These are phyloP conservation scores for Colletotrichum lini DNA, from an alignment of 2,329 filamentous ascomycete species.

Conservation along the genomic window DNA sequence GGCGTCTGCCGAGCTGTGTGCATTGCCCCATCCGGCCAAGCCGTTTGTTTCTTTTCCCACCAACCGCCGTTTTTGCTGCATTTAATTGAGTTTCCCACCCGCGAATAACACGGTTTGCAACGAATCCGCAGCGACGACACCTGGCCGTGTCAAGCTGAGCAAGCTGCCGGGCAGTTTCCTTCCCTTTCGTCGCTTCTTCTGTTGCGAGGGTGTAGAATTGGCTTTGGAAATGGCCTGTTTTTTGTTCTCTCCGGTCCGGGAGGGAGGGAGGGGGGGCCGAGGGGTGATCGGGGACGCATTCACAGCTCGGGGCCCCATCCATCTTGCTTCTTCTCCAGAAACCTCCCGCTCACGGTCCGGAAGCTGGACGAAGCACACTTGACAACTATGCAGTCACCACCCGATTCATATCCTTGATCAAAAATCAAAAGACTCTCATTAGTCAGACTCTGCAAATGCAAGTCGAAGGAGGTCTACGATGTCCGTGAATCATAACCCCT, in stretches of 20 bases:
- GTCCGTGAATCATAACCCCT: constrained; percentile 7
- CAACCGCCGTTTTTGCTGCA: neutral
- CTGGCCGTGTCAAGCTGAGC: too few relatives aligned
- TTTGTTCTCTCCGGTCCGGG: neutral
- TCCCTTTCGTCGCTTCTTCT: too few relatives aligned
- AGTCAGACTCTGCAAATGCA: neutral
- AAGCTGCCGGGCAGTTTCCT: too few relatives aligned
- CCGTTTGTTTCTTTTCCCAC: neutral
- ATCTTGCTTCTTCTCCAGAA: neutral
- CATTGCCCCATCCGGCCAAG: neutral
- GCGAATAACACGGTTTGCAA: neutral
- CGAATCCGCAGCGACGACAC: too few relatives aligned
- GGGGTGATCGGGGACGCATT: neutral
- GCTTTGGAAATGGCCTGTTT: constrained; percentile 1
- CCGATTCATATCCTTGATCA: neutral
- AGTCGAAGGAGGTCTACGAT: too few relatives aligned
- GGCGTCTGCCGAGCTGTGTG: constrained; percentile 1
- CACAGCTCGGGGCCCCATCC: neutral
- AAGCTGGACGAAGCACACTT: neutral
- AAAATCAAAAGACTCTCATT: neutral
- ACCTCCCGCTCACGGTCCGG: neutral
- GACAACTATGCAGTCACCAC: neutral
- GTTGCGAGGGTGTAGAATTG: neutral
- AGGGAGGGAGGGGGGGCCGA: neutral
- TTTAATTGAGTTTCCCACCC: neutral